Percentiles rank a stretch among this genome's conserved stretches.
phyloP scores from a whole-genome alignment of 257 asterid species.

The Nicotiana knightiana region DNA sequence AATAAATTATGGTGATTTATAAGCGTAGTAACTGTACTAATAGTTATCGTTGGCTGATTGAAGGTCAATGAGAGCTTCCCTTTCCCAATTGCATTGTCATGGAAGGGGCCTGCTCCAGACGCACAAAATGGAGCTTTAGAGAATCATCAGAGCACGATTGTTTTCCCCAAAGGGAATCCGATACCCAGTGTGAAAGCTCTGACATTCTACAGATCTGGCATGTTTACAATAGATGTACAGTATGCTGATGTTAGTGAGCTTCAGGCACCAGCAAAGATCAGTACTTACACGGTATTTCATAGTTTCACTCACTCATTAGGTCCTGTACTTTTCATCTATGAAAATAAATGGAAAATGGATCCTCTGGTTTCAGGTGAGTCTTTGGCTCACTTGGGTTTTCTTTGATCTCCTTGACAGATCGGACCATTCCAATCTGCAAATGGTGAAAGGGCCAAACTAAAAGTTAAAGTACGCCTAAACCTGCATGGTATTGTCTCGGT shows the following conservation, averaged over 20 bases:
- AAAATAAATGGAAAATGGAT: not conserved
- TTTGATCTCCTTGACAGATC: slow-evolving; percentile 33
- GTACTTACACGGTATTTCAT: slow-evolving; percentile 68
- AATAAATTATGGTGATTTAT: not conserved
- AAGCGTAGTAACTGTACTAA: not conserved
- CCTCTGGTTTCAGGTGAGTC: not conserved
- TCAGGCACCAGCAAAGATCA: slow-evolving; percentile 71
- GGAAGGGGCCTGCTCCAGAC: slow-evolving; percentile 69
- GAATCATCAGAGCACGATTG: slow-evolving; percentile 63
- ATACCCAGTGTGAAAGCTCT: slow-evolving; percentile 88
- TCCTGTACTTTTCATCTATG: not conserved
- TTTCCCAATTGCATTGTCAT: slow-evolving; percentile 66
- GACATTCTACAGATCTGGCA: slow-evolving; percentile 72
- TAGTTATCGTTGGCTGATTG: not conserved
- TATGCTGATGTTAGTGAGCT: slow-evolving; percentile 72
- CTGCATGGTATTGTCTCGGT: slow-evolving; percentile 81
- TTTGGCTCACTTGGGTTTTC: not conserved
- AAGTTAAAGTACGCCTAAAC: slow-evolving; percentile 75
- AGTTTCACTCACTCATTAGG: not conserved
- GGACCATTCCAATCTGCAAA: slow-evolving; percentile 72
- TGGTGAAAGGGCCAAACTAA: slow-evolving; percentile 63
- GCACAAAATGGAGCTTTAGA: slow-evolving; percentile 53
- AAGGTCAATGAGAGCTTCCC: slow-evolving; percentile 82
- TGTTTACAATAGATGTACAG: slow-evolving; percentile 61
- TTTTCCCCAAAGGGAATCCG: slow-evolving; percentile 85